Conservation (phyloP, 208 protist species). For the Leishmania arabica region DNA sequence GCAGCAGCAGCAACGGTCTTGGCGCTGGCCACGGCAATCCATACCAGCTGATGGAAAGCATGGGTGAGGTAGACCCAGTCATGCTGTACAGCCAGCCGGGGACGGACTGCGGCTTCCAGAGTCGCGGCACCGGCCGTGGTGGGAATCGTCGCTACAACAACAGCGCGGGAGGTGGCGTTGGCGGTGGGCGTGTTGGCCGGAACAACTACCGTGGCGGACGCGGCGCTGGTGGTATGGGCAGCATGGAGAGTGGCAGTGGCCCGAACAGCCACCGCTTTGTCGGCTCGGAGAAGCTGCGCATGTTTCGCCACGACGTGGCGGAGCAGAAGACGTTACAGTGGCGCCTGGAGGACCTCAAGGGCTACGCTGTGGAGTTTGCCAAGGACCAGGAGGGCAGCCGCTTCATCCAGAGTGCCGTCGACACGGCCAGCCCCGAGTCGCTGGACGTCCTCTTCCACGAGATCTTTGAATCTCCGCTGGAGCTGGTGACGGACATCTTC, state of each 20-base stretch:
- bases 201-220: slow-evolving; percentile 25
- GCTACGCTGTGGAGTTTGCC: slow-evolving; percentile 95
- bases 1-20: slow-evolving; percentile 18
- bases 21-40: slow-evolving; percentile 15
- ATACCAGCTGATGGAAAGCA: slow-evolving; percentile 32
- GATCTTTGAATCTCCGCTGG: slow-evolving; percentile 88
- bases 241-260: slow-evolving; percentile 31
- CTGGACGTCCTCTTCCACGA: slow-evolving; percentile 93
- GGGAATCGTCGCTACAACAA: slow-evolving; percentile 26
- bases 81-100: slow-evolving; percentile 26
- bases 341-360: slow-evolving; percentile 85
- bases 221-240: slow-evolving; percentile 32
- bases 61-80: slow-evolving; percentile 13
- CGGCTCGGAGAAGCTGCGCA: slow-evolving; percentile 67
- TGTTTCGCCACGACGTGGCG: slow-evolving; percentile 61
- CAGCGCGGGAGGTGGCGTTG: not conserved
- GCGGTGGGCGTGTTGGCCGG: slow-evolving; percentile 13
- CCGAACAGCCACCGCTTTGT: slow-evolving; percentile 37
- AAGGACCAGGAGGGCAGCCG: slow-evolving; percentile 97
- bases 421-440: slow-evolving; percentile 80
- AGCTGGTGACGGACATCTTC: slow-evolving; percentile 98
- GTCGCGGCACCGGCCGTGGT: slow-evolving; percentile 21
- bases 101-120: slow-evolving; percentile 18
- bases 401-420: slow-evolving; percentile 97
- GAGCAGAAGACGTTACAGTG: slow-evolving; percentile 54